Conservation (phyloP, 805 yeast genomes). For the Suhomyces emberorum region DNA sequence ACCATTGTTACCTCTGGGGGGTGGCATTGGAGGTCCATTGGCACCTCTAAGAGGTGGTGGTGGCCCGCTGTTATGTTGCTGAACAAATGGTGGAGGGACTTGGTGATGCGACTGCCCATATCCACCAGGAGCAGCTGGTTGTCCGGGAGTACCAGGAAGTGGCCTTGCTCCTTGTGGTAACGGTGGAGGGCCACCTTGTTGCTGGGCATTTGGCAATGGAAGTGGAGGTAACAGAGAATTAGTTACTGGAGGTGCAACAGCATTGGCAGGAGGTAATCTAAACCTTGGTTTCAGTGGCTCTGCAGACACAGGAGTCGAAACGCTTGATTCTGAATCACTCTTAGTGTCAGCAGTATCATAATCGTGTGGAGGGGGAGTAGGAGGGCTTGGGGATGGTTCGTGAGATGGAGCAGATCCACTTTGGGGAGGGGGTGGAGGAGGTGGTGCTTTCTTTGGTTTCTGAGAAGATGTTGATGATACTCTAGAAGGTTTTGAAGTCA, state of each 20-base stretch:
- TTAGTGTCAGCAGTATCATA: too few relatives aligned
- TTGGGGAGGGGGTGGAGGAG: conserved; percentile 38
- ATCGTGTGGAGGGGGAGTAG: conserved; percentile 5
- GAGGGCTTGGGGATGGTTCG: conserved; percentile 5
- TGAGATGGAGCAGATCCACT: not conserved
- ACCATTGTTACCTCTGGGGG: conserved; percentile 19
- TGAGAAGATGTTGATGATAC: conserved; percentile 7
- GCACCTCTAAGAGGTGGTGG: too few relatives aligned
- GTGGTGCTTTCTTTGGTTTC: conserved; percentile 34
- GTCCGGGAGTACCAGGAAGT: too few relatives aligned
- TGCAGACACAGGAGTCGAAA: conserved; percentile 8
- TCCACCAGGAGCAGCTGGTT: too few relatives aligned
- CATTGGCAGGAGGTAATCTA: conserved; percentile 36
- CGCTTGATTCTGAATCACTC: too few relatives aligned
- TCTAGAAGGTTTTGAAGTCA: conserved; percentile 10
- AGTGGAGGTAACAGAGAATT: conserved; percentile 19
- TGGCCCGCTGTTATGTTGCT: too few relatives aligned
- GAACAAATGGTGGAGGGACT: too few relatives aligned
- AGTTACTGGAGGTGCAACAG: conserved; percentile 27
- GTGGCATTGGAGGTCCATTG: too few relatives aligned
- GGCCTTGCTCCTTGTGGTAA: too few relatives aligned
- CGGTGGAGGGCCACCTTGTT: not conserved
- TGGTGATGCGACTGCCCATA: too few relatives aligned
- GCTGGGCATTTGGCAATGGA: conserved; percentile 7
- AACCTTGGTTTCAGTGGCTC: conserved; percentile 21